These are phyloP conservation scores for Ramaria rubella DNA, from an alignment of 768 basidiomycete species.

Conservation along the genomic window DNA sequence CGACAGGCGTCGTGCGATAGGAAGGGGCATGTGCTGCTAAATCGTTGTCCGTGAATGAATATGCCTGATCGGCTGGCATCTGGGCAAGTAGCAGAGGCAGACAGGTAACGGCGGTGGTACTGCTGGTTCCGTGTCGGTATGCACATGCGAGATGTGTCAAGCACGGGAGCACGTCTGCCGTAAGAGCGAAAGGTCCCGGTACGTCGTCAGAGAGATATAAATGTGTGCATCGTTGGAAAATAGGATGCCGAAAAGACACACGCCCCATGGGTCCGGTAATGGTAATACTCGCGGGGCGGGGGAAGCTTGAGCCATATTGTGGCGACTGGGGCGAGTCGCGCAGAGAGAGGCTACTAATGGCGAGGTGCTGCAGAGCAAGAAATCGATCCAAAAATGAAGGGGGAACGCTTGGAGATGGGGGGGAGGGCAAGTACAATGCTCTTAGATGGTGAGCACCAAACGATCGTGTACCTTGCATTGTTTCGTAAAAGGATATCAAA, in stretches of 20 bases:
- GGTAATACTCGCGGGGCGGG: slow-evolving; percentile 2
- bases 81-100: slow-evolving; percentile 6
- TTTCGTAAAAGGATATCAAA: not conserved
- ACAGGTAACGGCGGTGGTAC: slow-evolving; percentile 5
- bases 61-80: not conserved
- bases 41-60: not conserved
- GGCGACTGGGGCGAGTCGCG: not conserved
- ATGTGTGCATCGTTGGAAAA: slow-evolving; percentile 9
- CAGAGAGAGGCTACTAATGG: slow-evolving; percentile 1
- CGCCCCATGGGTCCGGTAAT: slow-evolving; percentile 5
- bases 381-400: not conserved
- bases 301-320: not conserved
- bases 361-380: slow-evolving; percentile 2
- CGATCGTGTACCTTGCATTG: not conserved
- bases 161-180: not conserved
- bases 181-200: slow-evolving; percentile 1
- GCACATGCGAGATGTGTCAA: slow-evolving; percentile 9
- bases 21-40: not conserved
- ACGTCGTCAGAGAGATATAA: slow-evolving; percentile 7
- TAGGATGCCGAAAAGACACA: slow-evolving; percentile 1
- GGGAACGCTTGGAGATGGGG: not conserved
- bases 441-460: not conserved
- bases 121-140: slow-evolving; percentile 8
- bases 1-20: not conserved
- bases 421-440: not conserved